Evolutionary conservation across 495 filamentous ascomycete species (phyloP).

Genomic region (Aspergillus cristatus): DNA sequence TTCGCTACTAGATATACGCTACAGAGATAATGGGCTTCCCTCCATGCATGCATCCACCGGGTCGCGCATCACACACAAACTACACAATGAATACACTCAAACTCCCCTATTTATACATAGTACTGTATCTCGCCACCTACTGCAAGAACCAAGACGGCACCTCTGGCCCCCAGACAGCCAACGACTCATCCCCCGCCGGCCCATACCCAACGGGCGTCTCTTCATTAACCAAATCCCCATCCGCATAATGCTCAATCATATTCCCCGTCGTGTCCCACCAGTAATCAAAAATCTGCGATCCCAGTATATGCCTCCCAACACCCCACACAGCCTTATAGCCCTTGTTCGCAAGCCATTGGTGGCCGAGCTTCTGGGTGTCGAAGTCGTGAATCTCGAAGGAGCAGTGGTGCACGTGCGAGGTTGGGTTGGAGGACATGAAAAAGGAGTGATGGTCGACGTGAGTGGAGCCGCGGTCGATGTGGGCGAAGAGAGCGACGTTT

Average conservation of each 20-base stretch:
- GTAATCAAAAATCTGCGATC: conserved; percentile 65
- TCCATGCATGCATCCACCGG: no score
- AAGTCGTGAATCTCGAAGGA: conserved; percentile 63
- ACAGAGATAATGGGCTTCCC: no score
- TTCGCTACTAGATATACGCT: no score
- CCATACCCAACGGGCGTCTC: conserved; percentile 5
- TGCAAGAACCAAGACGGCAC: conserved; percentile 2
- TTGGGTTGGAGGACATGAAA: conserved; percentile 42
- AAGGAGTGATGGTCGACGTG: conserved; percentile 65
- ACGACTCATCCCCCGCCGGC: neutral
- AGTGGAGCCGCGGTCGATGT: conserved; percentile 52
- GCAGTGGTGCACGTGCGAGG: conserved; percentile 53
- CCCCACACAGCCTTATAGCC: conserved; percentile 61
- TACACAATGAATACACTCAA: no score
- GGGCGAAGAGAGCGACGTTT: conserved; percentile 52
- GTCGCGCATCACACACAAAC: no score
- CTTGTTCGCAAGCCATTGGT: conserved; percentile 53
- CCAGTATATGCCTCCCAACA: conserved; percentile 58
- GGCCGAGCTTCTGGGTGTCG: conserved; percentile 59
- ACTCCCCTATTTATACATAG: no score
- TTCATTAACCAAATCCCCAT: conserved; percentile 53
- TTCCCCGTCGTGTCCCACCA: conserved; percentile 51
- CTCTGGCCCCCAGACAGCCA: conserved; percentile 5
- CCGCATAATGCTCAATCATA: conserved; percentile 55
- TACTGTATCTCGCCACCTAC: no score